These are phyloP conservation scores for Kodamaea lidongshanica DNA, from an alignment of 805 yeast species.

Conservation along the genomic window DNA sequence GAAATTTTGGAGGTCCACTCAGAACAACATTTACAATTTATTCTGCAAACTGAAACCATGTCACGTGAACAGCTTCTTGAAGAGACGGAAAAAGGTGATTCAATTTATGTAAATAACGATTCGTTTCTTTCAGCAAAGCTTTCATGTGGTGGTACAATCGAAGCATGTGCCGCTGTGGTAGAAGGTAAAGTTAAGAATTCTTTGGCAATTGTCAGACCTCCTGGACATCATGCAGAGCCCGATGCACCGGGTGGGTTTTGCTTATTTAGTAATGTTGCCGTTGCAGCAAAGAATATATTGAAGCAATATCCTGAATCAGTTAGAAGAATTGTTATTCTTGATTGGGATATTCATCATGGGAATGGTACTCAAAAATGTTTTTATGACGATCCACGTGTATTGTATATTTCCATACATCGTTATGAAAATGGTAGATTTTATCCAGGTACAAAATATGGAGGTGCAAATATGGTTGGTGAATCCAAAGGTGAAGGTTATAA, in stretches of 20 bases:
- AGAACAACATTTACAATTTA: constrained; percentile 66
- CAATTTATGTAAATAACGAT: constrained; percentile 91
- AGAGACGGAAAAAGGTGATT: constrained; percentile 88
- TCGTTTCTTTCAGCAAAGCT: constrained; percentile 80
- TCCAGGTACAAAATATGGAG: constrained; percentile 89
- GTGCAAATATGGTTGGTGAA: constrained; percentile 73
- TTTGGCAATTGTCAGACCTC: constrained; percentile 93
- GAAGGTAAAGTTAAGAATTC: constrained; percentile 90
- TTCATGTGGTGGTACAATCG: constrained; percentile 95
- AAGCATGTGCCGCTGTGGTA: constrained; percentile 91
- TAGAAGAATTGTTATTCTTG: constrained; percentile 73
- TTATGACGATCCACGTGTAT: constrained; percentile 79
- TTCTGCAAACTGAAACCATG: constrained; percentile 74
- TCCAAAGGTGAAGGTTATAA: constrained; percentile 83
- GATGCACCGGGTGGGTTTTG: constrained; percentile 97
- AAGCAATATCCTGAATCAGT: constrained; percentile 84
- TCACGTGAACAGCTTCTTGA: constrained; percentile 66
- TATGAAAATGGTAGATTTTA: constrained; percentile 88
- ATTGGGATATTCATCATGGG: constrained; percentile 99
- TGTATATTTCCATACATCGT: constrained; percentile 87
- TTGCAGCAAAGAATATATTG: constrained; percentile 83
- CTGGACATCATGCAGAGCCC: constrained; percentile 99
- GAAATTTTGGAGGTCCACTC: constrained; percentile 87
- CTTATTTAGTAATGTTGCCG: constrained; percentile 92
- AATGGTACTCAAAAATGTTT: constrained; percentile 97